Percentiles rank a stretch among this genome's conserved stretches.
phyloP scores from a whole-genome alignment of 495 filamentous ascomycete species.

The Penicillium subrubescens region DNA sequence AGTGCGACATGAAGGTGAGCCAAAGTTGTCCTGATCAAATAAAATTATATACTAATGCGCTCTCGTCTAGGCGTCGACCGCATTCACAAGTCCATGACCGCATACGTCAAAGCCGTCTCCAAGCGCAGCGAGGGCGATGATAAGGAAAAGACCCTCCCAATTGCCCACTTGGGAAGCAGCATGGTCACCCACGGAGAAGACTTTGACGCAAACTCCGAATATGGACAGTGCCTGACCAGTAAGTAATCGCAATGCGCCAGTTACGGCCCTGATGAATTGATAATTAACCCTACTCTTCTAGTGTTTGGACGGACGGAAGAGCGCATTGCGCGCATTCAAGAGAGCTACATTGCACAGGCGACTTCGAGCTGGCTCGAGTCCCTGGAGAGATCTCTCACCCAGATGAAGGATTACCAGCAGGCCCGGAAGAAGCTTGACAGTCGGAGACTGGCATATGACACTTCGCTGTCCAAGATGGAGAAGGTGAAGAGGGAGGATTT shows the following conservation, averaged over 20 bases:
- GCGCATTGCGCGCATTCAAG: slow-evolving; percentile 82
- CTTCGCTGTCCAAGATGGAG: slow-evolving; percentile 87
- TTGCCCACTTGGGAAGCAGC: slow-evolving; percentile 78
- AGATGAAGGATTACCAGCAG: slow-evolving; percentile 94
- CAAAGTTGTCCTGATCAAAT: not conserved
- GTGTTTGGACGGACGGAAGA: slow-evolving; percentile 86
- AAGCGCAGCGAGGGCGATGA: slow-evolving; percentile 84
- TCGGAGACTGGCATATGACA: slow-evolving; percentile 88
- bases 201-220: slow-evolving; percentile 88
- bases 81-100: slow-evolving; percentile 84
- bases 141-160: slow-evolving; percentile 79
- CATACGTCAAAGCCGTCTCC: slow-evolving; percentile 88
- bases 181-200: slow-evolving; percentile 95
- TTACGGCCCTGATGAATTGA: not conserved
- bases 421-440: slow-evolving; percentile 94
- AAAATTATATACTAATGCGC: slow-evolving; percentile 7
- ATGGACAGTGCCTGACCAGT: slow-evolving; percentile 86
- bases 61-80: slow-evolving; percentile 75
- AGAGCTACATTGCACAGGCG: slow-evolving; percentile 78
- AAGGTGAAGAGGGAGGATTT: slow-evolving; percentile 94
- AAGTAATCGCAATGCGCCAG: slow-evolving; percentile 28
- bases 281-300: slow-evolving; percentile 29
- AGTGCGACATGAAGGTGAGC: slow-evolving; percentile 83
- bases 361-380: slow-evolving; percentile 91
- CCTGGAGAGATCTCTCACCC: slow-evolving; percentile 81